phyloP scores from a whole-genome alignment of 495 filamentous ascomycete species.

The Penicillium daleae region DNA sequence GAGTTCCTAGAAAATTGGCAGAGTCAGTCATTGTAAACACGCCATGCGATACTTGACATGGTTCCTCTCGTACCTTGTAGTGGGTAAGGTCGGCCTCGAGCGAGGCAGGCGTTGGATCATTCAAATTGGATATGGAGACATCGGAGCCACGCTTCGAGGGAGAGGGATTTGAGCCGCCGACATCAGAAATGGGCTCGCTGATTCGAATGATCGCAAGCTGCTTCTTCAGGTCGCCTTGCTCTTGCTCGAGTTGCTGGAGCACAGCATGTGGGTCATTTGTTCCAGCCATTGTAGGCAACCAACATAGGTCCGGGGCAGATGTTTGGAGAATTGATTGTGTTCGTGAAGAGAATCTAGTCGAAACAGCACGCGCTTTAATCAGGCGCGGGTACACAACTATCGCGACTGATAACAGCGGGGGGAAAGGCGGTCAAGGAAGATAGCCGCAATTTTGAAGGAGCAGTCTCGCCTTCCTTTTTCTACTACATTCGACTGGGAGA shows the following conservation, averaged over 20 bases:
- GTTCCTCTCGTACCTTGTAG: conserved; percentile 62
- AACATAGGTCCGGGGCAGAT: not conserved
- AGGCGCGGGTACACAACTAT: conserved; percentile 15
- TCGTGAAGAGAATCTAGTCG: not conserved
- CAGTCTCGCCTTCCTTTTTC: not conserved
- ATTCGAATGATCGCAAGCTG: conserved; percentile 72
- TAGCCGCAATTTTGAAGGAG: conserved; percentile 17
- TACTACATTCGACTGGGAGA: not conserved
- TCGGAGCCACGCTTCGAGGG: conserved; percentile 67
- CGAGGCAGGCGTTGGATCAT: conserved; percentile 71
- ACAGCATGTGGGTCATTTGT: conserved; percentile 39
- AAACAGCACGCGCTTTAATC: not conserved
- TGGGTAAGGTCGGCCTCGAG: conserved; percentile 86
- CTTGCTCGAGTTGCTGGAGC: conserved; percentile 46
- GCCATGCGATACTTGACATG: not conserved
- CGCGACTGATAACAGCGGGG: conserved; percentile 14
- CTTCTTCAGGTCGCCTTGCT: conserved; percentile 52
- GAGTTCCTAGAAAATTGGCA: conserved; percentile 59
- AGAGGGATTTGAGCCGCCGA: conserved; percentile 30
- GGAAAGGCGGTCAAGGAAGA: conserved; percentile 21
- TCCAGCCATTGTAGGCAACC: not conserved
- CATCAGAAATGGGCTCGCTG: conserved; percentile 69
- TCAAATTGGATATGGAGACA: conserved; percentile 61
- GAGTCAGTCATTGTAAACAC: conserved; percentile 2
- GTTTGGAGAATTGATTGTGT: not conserved